Evolutionary conservation across 352 stramenopile genomes (phyloP).

Genomic region (Globisporangium nodosum): DNA sequence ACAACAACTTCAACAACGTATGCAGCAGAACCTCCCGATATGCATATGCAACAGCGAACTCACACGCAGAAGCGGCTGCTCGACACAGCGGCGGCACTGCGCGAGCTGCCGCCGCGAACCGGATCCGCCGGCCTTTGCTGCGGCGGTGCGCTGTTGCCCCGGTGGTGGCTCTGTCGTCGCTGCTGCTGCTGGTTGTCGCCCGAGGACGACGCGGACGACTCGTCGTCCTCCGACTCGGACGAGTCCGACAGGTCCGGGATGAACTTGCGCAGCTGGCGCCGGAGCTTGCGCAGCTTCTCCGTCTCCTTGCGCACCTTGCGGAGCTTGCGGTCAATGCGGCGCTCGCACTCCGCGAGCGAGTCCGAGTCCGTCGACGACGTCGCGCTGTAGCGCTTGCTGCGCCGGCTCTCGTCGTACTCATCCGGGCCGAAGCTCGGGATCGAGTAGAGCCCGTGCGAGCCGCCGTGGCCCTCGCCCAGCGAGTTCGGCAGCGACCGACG

Average conservation of each 20-base stretch:
- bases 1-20: no score
- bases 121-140: no score
- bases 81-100: neutral
- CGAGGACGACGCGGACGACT: slow-evolving; percentile 11
- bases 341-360: slow-evolving; percentile 29
- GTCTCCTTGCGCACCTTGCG: slow-evolving; percentile 38
- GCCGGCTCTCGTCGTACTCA: neutral
- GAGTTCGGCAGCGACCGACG: neutral
- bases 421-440: neutral
- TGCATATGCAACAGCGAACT: neutral
- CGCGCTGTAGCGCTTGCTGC: slow-evolving; percentile 5
- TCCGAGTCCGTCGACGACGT: slow-evolving; percentile 9
- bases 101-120: no score
- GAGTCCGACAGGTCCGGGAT: slow-evolving; percentile 42
- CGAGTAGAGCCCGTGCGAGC: neutral
- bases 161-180: neutral
- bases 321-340: slow-evolving; percentile 38
- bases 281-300: slow-evolving; percentile 28
- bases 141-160: no score
- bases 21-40: no score
- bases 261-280: slow-evolving; percentile 41
- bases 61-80: neutral
- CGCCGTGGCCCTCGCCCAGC: neutral
- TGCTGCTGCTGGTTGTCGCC: neutral
- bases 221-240: slow-evolving; percentile 16